Percentiles rank a stretch among this genome's conserved stretches.
Conservation (phyloP, 164 flowering plant species). For the Euptelea pleiosperma region DNA sequence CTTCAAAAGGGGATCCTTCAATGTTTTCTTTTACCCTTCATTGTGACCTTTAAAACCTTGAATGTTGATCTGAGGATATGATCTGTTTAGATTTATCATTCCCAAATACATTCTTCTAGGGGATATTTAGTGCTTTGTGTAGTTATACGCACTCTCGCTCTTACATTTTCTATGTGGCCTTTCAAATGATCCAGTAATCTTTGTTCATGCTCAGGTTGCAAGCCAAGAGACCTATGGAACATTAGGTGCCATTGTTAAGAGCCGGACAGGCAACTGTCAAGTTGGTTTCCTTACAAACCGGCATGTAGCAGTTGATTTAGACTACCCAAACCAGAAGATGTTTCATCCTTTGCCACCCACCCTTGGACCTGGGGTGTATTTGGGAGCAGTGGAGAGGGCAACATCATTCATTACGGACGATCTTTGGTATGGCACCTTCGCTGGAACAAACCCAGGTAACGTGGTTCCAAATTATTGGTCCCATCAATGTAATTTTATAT, state of each 20-base stretch:
- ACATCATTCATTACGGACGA: conserved; percentile 98
- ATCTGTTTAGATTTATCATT: too few relatives aligned
- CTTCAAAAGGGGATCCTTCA: too few relatives aligned
- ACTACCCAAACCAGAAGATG: conserved; percentile 98
- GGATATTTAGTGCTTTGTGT: background rate
- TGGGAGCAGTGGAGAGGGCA: conserved; percentile 98
- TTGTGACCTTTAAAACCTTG: too few relatives aligned
- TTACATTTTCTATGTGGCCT: background rate
- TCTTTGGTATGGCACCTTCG: conserved; percentile 96
- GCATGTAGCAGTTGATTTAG: conserved; percentile 95
- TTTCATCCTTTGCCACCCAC: conserved; percentile 99
- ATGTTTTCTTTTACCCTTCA: too few relatives aligned
- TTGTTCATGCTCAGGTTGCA: conserved; percentile 60
- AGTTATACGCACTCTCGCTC: background rate
- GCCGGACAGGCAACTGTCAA: conserved; percentile 86
- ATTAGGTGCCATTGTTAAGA: conserved; percentile 93
- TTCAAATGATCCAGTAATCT: conserved; percentile 9
- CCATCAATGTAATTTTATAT: background rate
- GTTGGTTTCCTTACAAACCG: conserved; percentile 97
- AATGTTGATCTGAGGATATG: background rate
- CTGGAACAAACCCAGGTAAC: conserved; percentile 97
- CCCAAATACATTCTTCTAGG: background rate
- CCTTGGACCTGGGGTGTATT: conserved; percentile 96
- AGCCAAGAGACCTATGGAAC: conserved; percentile 98
- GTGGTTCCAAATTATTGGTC: conserved; percentile 12